Conservation (phyloP, 805 yeast genomes). For the Pichia thaimueangensis region DNA sequence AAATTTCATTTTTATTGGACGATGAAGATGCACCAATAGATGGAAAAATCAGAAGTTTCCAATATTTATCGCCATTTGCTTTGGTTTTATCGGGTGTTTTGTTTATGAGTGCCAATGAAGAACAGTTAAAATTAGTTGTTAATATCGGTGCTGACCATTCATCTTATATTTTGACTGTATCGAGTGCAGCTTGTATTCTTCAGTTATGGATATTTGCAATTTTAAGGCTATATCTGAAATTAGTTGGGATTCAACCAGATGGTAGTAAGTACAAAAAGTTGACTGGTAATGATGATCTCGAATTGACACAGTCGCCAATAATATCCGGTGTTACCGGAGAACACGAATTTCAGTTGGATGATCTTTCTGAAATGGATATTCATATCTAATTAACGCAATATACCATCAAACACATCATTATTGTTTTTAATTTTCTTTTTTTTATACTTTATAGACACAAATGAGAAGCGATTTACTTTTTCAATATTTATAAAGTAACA, state of each 20-base stretch:
- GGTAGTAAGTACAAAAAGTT: background rate
- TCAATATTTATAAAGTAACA: too few relatives aligned
- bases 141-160: slow-evolving; percentile 80
- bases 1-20: slow-evolving; percentile 66
- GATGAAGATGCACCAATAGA: slow-evolving; percentile 43
- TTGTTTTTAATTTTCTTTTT: too few relatives aligned
- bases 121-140: slow-evolving; percentile 66
- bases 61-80: slow-evolving; percentile 79
- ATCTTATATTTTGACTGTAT: slow-evolving; percentile 65
- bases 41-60: slow-evolving; percentile 60
- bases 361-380: slow-evolving; percentile 19
- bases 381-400: background rate
- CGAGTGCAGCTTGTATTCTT: slow-evolving; percentile 68
- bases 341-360: slow-evolving; percentile 10
- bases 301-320: background rate
- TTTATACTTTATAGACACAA: too few relatives aligned
- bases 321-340: background rate
- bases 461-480: too few relatives aligned
- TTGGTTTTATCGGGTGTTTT: slow-evolving; percentile 70
- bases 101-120: slow-evolving; percentile 92
- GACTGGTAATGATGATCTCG: background rate
- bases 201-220: slow-evolving; percentile 60
- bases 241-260: slow-evolving; percentile 3
- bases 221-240: slow-evolving; percentile 48
- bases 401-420: too few relatives aligned